phyloP scores from a whole-genome alignment of 225 moss, liverwort and hornwort species.

The Physcomitrium patens region DNA sequence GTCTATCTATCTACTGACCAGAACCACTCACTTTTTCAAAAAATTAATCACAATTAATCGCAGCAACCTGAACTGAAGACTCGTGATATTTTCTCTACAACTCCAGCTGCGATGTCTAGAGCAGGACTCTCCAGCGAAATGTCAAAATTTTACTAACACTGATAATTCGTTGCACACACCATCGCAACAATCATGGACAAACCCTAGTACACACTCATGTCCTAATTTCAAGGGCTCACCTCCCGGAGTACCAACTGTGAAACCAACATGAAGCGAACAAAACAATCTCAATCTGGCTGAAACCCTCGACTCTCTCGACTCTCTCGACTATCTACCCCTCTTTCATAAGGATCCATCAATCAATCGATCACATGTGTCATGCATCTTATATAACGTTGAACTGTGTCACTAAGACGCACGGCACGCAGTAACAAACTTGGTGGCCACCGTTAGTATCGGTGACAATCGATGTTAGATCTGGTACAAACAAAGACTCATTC shows the following conservation, averaged over 20 bases:
- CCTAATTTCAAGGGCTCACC: no score
- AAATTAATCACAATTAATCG: background rate
- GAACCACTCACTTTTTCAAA: background rate
- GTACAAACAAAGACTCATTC: slow-evolving; percentile 11
- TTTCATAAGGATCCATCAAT: background rate
- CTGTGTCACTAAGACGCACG: no score
- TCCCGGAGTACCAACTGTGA: no score
- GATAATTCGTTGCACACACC: no score
- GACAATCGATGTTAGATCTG: background rate
- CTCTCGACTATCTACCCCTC: background rate
- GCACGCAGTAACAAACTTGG: background rate
- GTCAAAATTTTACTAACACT: no score
- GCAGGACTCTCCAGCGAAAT: no score
- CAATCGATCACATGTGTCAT: background rate
- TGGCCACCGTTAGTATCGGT: background rate
- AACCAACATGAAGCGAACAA: no score
- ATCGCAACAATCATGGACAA: no score
- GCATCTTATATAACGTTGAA: background rate
- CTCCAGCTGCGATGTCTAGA: background rate
- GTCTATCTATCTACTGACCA: background rate
- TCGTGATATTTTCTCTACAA: background rate
- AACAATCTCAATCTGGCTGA: no score
- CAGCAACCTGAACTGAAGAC: background rate
- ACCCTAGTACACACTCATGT: no score
- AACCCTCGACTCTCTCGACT: no score